phyloP scores from a whole-genome alignment of 495 filamentous ascomycete genomes.

The Neurospora discreta region DNA sequence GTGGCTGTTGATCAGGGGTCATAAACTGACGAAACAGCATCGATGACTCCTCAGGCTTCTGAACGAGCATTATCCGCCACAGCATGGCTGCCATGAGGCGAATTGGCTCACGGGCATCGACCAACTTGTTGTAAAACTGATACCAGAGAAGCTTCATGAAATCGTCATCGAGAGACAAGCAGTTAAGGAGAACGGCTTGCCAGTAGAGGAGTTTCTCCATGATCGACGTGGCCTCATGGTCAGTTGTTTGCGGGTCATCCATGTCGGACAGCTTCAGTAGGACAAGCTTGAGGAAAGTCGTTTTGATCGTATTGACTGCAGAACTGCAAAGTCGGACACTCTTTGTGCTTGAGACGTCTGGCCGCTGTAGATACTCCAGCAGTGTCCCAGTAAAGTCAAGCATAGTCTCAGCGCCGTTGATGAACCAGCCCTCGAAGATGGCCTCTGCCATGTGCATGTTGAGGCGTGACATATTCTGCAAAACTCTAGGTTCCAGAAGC shows the following conservation, averaged over 20 bases:
- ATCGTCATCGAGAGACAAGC: conserved; percentile 60
- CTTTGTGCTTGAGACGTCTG: conserved; percentile 70
- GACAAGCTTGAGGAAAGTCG: conserved; percentile 62
- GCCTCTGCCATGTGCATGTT: conserved; percentile 72
- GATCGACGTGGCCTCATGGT: conserved; percentile 50
- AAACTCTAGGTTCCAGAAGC: conserved; percentile 68
- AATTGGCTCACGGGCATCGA: conserved; percentile 50
- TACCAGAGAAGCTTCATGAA: conserved; percentile 80
- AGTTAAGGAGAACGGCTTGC: conserved; percentile 80
- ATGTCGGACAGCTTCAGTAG: conserved; percentile 76
- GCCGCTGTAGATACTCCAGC: conserved; percentile 78
- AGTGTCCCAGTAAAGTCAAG: conserved; percentile 81
- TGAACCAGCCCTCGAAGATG: conserved; percentile 91
- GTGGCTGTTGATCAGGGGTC: conserved; percentile 51
- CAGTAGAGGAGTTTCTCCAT: conserved; percentile 84
- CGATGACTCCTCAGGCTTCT: conserved; percentile 78
- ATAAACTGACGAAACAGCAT: conserved; percentile 59
- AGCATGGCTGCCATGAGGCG: conserved; percentile 71
- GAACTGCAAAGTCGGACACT: conserved; percentile 80
- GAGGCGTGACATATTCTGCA: conserved; percentile 78
- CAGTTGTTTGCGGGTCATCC: conserved; percentile 48
- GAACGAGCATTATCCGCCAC: conserved; percentile 84
- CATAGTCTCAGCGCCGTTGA: conserved; percentile 68
- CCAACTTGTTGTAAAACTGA: conserved; percentile 73
- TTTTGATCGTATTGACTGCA: conserved; percentile 59